Conservation (phyloP, 257 asterid species). For the Cruciata laevipes region DNA sequence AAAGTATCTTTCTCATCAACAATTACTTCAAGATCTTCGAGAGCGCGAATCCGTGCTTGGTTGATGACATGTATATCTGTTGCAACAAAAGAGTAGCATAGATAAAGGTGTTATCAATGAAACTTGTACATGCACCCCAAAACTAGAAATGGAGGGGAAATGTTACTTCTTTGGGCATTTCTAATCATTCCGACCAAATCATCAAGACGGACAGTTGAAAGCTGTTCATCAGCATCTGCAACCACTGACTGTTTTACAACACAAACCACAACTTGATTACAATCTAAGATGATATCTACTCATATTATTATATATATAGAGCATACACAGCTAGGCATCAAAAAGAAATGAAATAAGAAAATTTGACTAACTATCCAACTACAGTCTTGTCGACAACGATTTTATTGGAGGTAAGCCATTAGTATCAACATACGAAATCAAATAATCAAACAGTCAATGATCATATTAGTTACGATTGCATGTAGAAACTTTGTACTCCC, state of each 20-base stretch:
- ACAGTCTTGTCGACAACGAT: background rate
- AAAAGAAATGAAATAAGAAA: background rate
- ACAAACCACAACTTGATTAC: constrained; percentile 27
- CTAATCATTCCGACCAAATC: constrained; percentile 83
- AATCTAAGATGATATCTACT: constrained; percentile 17
- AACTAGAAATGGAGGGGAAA: constrained; percentile 6
- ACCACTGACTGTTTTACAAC: constrained; percentile 43
- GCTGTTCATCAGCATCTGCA: constrained; percentile 44
- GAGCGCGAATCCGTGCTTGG: constrained; percentile 69
- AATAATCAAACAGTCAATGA: background rate
- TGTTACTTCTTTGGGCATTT: constrained; percentile 74
- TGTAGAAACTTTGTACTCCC: background rate
- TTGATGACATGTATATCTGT: constrained; percentile 80
- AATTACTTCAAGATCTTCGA: constrained; percentile 65
- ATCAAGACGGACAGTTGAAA: constrained; percentile 42
- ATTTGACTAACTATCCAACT: background rate
- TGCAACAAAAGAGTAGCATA: background rate
- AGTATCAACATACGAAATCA: background rate
- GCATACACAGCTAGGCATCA: constrained; percentile 10
- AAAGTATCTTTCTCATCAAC: constrained; percentile 65
- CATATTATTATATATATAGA: constrained; percentile 9
- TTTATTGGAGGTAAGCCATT: background rate
- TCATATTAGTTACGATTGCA: background rate
- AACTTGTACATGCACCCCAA: constrained; percentile 8
- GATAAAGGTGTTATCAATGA: constrained; percentile 1